Percentiles rank a stretch among this genome's conserved stretches.
phyloP scores from a whole-genome alignment of 2,329 filamentous ascomycete species.

The Talaromyces albobiverticillius region DNA sequence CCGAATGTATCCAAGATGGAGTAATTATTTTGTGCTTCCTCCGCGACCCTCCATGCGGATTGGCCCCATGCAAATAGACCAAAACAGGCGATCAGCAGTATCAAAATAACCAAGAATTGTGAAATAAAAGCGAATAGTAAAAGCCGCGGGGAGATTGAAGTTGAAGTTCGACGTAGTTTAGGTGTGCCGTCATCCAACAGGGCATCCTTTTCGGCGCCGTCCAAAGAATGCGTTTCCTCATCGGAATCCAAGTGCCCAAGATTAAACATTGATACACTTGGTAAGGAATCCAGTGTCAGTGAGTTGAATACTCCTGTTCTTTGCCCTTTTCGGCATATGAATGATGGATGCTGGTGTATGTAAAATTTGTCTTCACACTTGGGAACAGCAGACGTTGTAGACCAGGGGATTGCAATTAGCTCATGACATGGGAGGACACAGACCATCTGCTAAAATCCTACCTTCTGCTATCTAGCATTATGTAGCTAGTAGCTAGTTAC shows the following conservation, averaged over 20 bases:
- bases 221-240: background rate
- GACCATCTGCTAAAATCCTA: too few relatives aligned
- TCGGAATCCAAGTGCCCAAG: background rate
- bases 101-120: background rate
- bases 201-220: background rate
- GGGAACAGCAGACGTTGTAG: too few relatives aligned
- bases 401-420: too few relatives aligned
- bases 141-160: background rate
- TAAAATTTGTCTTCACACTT: too few relatives aligned
- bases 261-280: background rate
- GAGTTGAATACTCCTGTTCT: too few relatives aligned
- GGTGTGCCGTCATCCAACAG: background rate
- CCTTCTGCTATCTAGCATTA: too few relatives aligned
- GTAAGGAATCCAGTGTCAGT: too few relatives aligned
- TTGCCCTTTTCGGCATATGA: too few relatives aligned
- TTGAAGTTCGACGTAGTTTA: background rate
- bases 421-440: too few relatives aligned
- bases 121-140: background rate
- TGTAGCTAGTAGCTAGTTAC: too few relatives aligned
- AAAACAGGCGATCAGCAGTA: background rate
- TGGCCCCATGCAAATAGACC: background rate
- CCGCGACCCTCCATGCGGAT: background rate
- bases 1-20: background rate
- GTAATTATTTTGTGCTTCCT: background rate
- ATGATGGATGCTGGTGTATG: too few relatives aligned